Evolutionary conservation across 768 basidiomycete species (phyloP), one percentile per base, ranked within the genome.

Genomic region (Bullera alba): DNA sequence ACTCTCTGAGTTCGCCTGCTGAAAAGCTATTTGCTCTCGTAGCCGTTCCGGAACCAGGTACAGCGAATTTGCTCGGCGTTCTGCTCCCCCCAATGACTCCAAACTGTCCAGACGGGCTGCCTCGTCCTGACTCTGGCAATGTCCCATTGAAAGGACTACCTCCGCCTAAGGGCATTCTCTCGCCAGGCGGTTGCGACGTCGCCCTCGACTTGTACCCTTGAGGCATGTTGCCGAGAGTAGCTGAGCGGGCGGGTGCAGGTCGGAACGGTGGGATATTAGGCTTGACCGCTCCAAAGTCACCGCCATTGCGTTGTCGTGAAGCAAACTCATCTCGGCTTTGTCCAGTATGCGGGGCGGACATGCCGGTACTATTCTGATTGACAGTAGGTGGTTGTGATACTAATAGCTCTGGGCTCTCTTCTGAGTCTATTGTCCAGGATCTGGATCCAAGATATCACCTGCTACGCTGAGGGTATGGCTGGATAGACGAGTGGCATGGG

Each of bases 1-100:
- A 53, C 19, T 54, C 57, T 37, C 61, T 52, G 8, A 41, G 26
- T 26, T 68, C 68, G 15, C 54, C 69, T 2, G 44, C 63, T 2
- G 60, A 62, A 37, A 72, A 72, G 46, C 66, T 68, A 38, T 53
- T 67, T 6, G 67, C 69, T 43, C 70, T 57, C 3, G 66, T 70
- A 28, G 55, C 50, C 16, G 61, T 65, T 2, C 68, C 68, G 7
- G 28, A 42, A 23, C 50, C 56, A 37, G 54, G 57, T 29, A 30
- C 49, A 1, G 57, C 60, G 41, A 61, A 61, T 32, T 54, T 48
- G 19, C 60, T 56, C 7, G 62, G 53, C 5, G 53, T 58, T 34
- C 66, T 57, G 6, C 50, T 53, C 17, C 66, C 66, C n/a, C 66
- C 66, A 28, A 68, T 68, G 19, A 68, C 66, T 0, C 66, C 66